Evolutionary conservation across 176 grass and related monocot genomes (phyloP), one percentile per base, ranked within the genome.

Genomic region (Cenchrus fungigraminus): DNA sequence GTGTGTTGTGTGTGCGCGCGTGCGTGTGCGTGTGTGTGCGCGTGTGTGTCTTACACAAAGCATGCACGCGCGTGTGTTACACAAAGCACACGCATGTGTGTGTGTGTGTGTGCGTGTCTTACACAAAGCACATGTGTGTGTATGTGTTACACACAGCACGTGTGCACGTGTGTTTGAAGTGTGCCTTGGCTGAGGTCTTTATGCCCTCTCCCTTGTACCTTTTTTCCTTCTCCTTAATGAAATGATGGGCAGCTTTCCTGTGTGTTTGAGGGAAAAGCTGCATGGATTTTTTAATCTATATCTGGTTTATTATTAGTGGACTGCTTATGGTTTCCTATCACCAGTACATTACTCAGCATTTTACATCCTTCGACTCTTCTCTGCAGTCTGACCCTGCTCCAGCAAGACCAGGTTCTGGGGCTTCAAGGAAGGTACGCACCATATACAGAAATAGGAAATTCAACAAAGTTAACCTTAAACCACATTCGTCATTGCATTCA

Each of bases 341-440:
- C 15, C 44, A n/a, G 31, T 53, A 77, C 42, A 83, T 31, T 88
- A 44, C 42, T 37, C 7, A 70, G 46, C 29, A 77, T n/a, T n/a
- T 76, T 84, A 46, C 20, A 1, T 31, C 17, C 8, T 44, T 87
- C 8, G 5, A 66, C 62, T 42, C 65, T 69, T 77, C 76, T 80
- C 66, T 83, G 19, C 63, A 87, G 86, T 37, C 64, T 43, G 71
- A 76, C 56, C 76, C 82, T 42, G 43, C 77, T 80, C 82, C 68
- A 79, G 47, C 54, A 45, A 83, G 80, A 84, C 28, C 73, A 52
- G 49, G 74, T 71, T 88, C 80, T 54, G 79, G 86, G 54, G 65
- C 65, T 42, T 88, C 65, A 53, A 84, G 80, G 53, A 89, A 89
- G 77, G 82, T 85, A 81, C 76, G 68, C 0, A 34, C 54, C n/a